Base-by-base conservation (phyloP, 805 yeast species). In the Huiozyma naganishii region DNA sequence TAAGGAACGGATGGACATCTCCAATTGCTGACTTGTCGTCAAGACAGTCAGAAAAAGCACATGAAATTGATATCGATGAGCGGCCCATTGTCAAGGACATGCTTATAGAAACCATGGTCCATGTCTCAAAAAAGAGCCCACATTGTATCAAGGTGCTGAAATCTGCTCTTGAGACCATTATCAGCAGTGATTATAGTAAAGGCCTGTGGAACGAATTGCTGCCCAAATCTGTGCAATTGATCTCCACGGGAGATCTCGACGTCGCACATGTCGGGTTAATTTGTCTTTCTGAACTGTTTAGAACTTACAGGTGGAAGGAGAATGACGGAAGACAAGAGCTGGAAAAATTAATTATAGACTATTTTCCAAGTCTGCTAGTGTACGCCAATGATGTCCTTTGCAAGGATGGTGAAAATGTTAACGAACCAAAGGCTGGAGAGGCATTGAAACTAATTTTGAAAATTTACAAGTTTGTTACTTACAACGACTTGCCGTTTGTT, bases 381-480 rank as follows among this genome's bases (percentile, higher is more conserved):
- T 77, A 87, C 43, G 95, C 88, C 4, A 76, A 77, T 43, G 67
- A 75, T 2, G 68, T 70, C 28, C 67, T 73, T 29, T 51, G 59
- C 37, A 68, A 71, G 37, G 66, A 64, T 13, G 65, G 71, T 17
- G 49, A 55, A 5, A 61, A 59, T 36, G 46, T 61, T 41, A 46
- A 52, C 30, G 44, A 55, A 37, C 50, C 58, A 4, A 74, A 74
- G 40, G 55, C 65, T 7, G 89, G 87, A 13, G 95, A 86, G 50
- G 79, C 89, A 69, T 66, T 86, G 38, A 83, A 83, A 51, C 68
- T 81, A 49, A 71, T 85, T 17, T 64, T 89, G 44, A 90, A 90
- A 57, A 70, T 76, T 45, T 85, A 79, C 69, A 89, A 89, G 59
- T 83, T 80, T 58, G 79, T 79, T 36, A 79, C 90, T 4, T 79